Percentiles rank a stretch among this genome's conserved stretches.
phyloP scores from a whole-genome alignment of 23 red algal species.

The Agarophyton chilense region DNA sequence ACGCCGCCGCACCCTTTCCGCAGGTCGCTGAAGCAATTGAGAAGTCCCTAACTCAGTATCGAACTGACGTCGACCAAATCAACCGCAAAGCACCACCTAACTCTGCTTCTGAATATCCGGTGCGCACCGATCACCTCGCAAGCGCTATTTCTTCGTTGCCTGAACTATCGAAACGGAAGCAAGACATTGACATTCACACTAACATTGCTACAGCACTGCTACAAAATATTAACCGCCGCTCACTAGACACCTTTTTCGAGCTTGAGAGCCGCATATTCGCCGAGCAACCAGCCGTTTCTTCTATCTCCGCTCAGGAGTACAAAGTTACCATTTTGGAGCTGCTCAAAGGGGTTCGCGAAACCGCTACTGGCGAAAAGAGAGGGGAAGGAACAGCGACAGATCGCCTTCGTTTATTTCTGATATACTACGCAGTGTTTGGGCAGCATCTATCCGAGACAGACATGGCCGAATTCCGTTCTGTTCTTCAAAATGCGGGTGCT shows the following conservation, averaged over 20 bases:
- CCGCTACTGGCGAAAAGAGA: slow-evolving; percentile 29
- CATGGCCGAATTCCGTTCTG: slow-evolving; percentile 32
- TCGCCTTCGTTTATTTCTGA: slow-evolving; percentile 79
- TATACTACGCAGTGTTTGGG: slow-evolving; percentile 78
- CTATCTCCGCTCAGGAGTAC: slow-evolving; percentile 52
- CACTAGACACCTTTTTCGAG: slow-evolving; percentile 93
- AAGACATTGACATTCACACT: slow-evolving; percentile 90
- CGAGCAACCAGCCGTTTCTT: neutral
- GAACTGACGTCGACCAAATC: slow-evolving; percentile 78
- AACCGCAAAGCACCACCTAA: slow-evolving; percentile 61
- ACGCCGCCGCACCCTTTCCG: slow-evolving; percentile 89
- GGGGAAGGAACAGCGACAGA: slow-evolving; percentile 46
- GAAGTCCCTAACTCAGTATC: slow-evolving; percentile 73
- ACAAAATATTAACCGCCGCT: slow-evolving; percentile 83
- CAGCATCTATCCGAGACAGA: slow-evolving; percentile 37
- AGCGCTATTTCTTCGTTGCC: slow-evolving; percentile 79
- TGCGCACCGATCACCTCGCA: slow-evolving; percentile 59
- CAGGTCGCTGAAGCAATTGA: slow-evolving; percentile 91
- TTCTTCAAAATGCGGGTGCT: slow-evolving; percentile 39
- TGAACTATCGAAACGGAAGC: slow-evolving; percentile 71
- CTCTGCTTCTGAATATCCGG: neutral
- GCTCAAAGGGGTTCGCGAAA: slow-evolving; percentile 59
- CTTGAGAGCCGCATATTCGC: slow-evolving; percentile 82
- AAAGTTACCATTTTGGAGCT: slow-evolving; percentile 58
- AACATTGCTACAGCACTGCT: slow-evolving; percentile 94